Evolutionary conservation across 2,329 filamentous ascomycete species (phyloP), one percentile per base, ranked within the genome.

Genomic region (Cladophialophora exuberans): DNA sequence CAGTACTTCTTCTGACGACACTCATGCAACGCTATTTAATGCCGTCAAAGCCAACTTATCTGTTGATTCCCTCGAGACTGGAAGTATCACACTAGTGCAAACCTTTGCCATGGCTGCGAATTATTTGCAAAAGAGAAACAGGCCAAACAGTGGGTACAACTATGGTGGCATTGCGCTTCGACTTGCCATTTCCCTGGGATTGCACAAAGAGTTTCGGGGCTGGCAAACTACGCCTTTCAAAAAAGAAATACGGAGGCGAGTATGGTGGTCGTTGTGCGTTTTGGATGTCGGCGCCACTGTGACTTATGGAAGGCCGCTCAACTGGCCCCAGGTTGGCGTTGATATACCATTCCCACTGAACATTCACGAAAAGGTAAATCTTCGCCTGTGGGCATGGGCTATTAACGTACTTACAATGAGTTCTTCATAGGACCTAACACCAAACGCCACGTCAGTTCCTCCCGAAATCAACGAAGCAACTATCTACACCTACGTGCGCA

Each of bases 241-340:
- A 54, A 67, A 70, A 46, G 73, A 76, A 53, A 70, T 75, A 3
- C 68, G 73, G 38, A 62, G 73, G 54, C 65, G 73, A 46, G 56
- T 75, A 23, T 83, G 79, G 79, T 83, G 79, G 80, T 80, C 77
- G 25, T 73, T 82, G 1, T 83, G 82, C 62, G 80, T 78, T 56
- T 66, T 83, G 20, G 79, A 82, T 62, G 75, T 73, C 67, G 78
- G 78, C n/a, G 77, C 77, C 11, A 73, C 74, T 20, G 75, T 79
- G 47, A 80, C 78, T 0, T 79, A 79, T 58, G 75, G 76, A 18
- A 71, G 78, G 28, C 77, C 78, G 0, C 69, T 79, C 46, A 69
- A 75, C 17, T 70, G 76, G 49, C 76, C 76, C 3, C 70, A 73
- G 33, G 70, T 74, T 11, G 72, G 71, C 38, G 59, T 62, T 22